phyloP scores from a whole-genome alignment of 148 eudicot species.

The Amaranthus hypochondriacus region DNA sequence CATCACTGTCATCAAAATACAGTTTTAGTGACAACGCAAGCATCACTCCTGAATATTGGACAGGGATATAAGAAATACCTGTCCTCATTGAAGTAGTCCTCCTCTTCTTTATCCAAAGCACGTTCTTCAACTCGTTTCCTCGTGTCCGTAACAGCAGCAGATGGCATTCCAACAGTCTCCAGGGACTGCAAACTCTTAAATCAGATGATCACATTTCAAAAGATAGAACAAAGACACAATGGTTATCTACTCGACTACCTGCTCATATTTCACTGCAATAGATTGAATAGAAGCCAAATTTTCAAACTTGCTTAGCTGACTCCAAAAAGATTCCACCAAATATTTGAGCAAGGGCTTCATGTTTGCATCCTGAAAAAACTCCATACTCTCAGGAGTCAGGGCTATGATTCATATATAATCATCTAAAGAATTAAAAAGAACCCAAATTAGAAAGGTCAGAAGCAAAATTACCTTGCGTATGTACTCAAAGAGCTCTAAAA shows the following conservation, averaged over 20 bases:
- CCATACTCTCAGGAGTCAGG: too few relatives aligned
- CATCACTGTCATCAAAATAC: conserved; percentile 50
- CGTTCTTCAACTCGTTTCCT: conserved; percentile 84
- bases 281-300: conserved; percentile 46
- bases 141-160: conserved; percentile 41
- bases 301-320: conserved; percentile 66
- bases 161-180: conserved; percentile 50
- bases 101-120: conserved; percentile 94
- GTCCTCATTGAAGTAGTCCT: conserved; percentile 92
- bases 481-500: conserved; percentile 84
- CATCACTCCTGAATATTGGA: background rate
- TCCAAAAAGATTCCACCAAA: conserved; percentile 84
- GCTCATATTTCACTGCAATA: conserved; percentile 81
- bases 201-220: conserved; percentile 18
- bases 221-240: background rate
- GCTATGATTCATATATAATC: background rate
- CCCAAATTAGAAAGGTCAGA: background rate
- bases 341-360: conserved; percentile 65
- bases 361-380: conserved; percentile 61
- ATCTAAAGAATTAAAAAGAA: background rate
- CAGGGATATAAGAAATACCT: conserved; percentile 39
- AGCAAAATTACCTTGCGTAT: conserved; percentile 58
- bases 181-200: conserved; percentile 51
- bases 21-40: conserved; percentile 4
- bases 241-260: conserved; percentile 42